Conservation (phyloP, 2,329 filamentous ascomycete species). For the Fusarium fracticaudum region DNA sequence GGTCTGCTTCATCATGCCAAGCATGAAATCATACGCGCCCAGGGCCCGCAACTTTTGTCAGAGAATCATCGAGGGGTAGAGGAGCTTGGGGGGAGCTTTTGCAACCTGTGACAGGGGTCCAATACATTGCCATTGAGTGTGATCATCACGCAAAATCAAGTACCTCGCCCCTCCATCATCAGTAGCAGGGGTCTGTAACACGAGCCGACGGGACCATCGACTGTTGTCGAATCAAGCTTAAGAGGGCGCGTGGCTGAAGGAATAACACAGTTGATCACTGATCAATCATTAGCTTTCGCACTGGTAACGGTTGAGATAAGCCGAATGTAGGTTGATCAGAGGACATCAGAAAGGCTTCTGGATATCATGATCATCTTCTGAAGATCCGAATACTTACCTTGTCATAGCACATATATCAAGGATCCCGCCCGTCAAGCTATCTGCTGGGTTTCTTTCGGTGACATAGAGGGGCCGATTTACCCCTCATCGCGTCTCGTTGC, state of each 20-base stretch:
- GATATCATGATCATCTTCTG: neutral
- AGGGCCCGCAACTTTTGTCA: conserved; percentile 23
- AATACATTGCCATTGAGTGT: conserved; percentile 23
- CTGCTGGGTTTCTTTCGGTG: neutral
- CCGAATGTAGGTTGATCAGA: neutral
- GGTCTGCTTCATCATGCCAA: conserved; percentile 27
- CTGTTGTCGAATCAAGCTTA: conserved; percentile 32
- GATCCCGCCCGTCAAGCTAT: neutral
- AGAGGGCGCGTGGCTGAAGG: conserved; percentile 14
- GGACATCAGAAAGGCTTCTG: neutral
- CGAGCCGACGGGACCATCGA: conserved; percentile 19
- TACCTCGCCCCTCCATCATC: conserved; percentile 35
- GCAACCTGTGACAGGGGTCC: conserved; percentile 28
- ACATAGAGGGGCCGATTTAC: conserved; percentile 19
- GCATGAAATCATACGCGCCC: conserved; percentile 43
- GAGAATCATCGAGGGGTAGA: conserved; percentile 37
- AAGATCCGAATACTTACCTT: neutral
- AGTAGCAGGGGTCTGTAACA: conserved; percentile 40
- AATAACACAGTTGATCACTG: conserved; percentile 6
- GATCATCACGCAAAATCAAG: conserved; percentile 11
- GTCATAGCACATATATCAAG: neutral
- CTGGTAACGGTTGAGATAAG: neutral
- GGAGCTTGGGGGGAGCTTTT: conserved; percentile 26
- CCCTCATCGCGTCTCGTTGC: conserved; percentile 20
- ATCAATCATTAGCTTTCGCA: neutral